phyloP scores from a whole-genome alignment of 768 basidiomycete species.

The Pholiota microspora region DNA sequence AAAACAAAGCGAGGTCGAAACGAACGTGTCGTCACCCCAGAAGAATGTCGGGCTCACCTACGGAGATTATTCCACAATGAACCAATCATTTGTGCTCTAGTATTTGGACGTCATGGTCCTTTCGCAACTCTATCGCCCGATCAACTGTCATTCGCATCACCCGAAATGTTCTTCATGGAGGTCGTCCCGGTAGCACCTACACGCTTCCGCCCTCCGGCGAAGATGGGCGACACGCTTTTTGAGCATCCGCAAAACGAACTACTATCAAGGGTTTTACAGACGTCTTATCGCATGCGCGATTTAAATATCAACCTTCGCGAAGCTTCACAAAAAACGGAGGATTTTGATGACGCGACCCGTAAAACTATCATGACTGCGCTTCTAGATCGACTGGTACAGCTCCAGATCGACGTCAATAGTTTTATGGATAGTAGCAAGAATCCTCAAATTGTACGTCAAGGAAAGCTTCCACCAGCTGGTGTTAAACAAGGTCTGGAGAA shows the following conservation, averaged over 20 bases:
- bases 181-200: conserved; percentile 91
- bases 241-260: conserved; percentile 97
- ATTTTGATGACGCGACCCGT: conserved; percentile 47
- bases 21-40: conserved; percentile 87
- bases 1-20: conserved; percentile 80
- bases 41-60: conserved; percentile 93
- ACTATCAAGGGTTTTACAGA: conserved; percentile 74
- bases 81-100: conserved; percentile 72
- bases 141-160: conserved; percentile 66
- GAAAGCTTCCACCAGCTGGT: conserved; percentile 88
- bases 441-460: conserved; percentile 78
- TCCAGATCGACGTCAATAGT: conserved; percentile 94
- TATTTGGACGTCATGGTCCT: conserved; percentile 92
- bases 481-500: conserved; percentile 98
- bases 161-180: conserved; percentile 98
- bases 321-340: conserved; percentile 57
- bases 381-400: conserved; percentile 80
- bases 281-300: conserved; percentile 78
- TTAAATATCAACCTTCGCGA: conserved; percentile 63
- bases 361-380: conserved; percentile 63
- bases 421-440: conserved; percentile 98
- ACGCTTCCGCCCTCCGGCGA: conserved; percentile 91
- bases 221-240: conserved; percentile 89
- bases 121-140: conserved; percentile 61
- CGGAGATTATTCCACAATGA: conserved; percentile 87